Base-by-base conservation (phyloP, 2,329 filamentous ascomycete genomes). In the Zymoseptoria tritici region DNA sequence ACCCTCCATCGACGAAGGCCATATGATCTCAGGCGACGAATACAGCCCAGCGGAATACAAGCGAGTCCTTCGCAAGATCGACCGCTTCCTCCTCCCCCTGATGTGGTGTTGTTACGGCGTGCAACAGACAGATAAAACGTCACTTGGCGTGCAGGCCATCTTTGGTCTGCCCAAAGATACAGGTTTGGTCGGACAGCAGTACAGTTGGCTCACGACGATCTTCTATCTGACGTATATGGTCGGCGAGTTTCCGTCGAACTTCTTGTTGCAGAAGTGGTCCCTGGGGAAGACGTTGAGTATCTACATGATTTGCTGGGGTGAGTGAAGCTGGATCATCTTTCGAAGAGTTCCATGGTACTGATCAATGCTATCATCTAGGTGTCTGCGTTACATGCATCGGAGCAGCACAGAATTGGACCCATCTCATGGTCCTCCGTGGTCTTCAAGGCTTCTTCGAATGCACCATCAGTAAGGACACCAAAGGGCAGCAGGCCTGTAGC, bases 91-190 rank as follows among this genome's bases (percentile, higher is more conserved):
- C 16, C 71, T 80, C 0, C 78, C 78, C 1, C 65, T 80, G 50
- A 80, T 80, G 65, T 80, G 76, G 73, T 68, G 73, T 60, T 79
- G 77, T 63, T 80, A 53, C 60, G 79, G 79, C 42, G 77, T 80
- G 54, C 79, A 81, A 62, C 78, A 80, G 63, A 75, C 73, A 0
- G 78, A 80, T 66, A 80, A 80, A 66, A 80, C 76, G 1, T 65
- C 67, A 1, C 57, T 69, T 4, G 65, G 67, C 9, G 70, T 65
- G 2, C 70, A 72, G 54, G 82, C 82, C 3, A 73, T 76, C 24
- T 84, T 84, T 52, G 71, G 81, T 13, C 54, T 81, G 21, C 21
- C 36, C 80, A 80, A 73, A 78, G 82, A 60, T 74, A 76, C 46
- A 67, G 57, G 68, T 7, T 67, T 79, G 0, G 61, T 68, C 0